phyloP scores from a whole-genome alignment of 768 basidiomycete species.

The Pholiota molesta region DNA sequence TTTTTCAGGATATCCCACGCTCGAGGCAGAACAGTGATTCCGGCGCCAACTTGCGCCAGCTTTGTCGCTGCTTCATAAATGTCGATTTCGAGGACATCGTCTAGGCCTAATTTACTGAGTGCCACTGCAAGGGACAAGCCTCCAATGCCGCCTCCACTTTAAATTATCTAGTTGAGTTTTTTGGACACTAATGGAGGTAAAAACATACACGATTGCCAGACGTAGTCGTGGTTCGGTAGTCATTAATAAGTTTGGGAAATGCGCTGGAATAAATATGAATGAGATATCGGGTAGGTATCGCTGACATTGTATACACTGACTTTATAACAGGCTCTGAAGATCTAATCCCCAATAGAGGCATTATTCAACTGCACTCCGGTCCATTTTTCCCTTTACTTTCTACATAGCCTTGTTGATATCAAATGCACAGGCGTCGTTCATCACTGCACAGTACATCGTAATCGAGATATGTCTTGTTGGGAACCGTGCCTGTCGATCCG shows the following conservation, averaged over 20 bases:
- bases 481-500: too few relatives aligned
- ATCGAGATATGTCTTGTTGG: too few relatives aligned
- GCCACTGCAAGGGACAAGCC: slow-evolving; percentile 31
- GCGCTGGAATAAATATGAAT: too few relatives aligned
- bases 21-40: slow-evolving; percentile 44
- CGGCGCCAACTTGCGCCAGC: slow-evolving; percentile 47
- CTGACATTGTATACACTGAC: too few relatives aligned
- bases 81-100: slow-evolving; percentile 36
- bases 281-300: too few relatives aligned
- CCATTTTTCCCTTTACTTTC: too few relatives aligned
- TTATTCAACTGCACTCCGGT: too few relatives aligned
- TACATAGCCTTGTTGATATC: too few relatives aligned
- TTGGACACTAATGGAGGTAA: not conserved
- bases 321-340: too few relatives aligned
- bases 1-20: slow-evolving; percentile 43
- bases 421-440: too few relatives aligned
- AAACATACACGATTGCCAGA: slow-evolving; percentile 5
- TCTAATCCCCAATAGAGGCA: too few relatives aligned
- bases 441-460: too few relatives aligned
- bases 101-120: slow-evolving; percentile 3
- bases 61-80: slow-evolving; percentile 46
- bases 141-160: slow-evolving; percentile 37
- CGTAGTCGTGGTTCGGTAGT: not conserved
- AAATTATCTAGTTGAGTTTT: not conserved
- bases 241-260: not conserved